Conservation (phyloP, 2,329 filamentous ascomycete species). For the Aureobasidium musti region DNA sequence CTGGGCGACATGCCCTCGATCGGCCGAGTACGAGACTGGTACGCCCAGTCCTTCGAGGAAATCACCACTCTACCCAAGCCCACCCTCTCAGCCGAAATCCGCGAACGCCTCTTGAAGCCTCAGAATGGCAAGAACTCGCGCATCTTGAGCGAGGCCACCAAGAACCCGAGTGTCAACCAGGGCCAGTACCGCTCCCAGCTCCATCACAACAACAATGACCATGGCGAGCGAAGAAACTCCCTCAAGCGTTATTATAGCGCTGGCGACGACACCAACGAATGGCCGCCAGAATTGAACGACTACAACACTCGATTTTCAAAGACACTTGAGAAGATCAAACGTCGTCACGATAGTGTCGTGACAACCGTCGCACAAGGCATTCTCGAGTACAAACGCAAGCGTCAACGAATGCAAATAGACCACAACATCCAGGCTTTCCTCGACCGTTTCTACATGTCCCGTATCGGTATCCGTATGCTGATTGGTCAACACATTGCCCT, state of each 20-base stretch:
- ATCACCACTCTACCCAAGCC: constrained; percentile 85
- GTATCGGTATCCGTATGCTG: constrained; percentile 98
- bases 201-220: constrained; percentile 53
- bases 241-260: constrained; percentile 76
- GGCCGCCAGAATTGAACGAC: constrained; percentile 90
- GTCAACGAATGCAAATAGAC: constrained; percentile 97
- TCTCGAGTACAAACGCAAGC: constrained; percentile 93
- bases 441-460: constrained; percentile 99
- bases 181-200: constrained; percentile 72
- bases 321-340: constrained; percentile 89
- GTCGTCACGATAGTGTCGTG: constrained; percentile 93
- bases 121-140: constrained; percentile 60
- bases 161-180: constrained; percentile 84
- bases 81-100: constrained; percentile 71
- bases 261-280: constrained; percentile 82
- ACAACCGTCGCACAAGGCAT: constrained; percentile 98
- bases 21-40: constrained; percentile 93
- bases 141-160: constrained; percentile 77
- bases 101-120: constrained; percentile 74
- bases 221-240: constrained; percentile 51
- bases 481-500: constrained; percentile 98
- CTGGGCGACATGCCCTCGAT: constrained; percentile 98
- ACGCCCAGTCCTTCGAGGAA: constrained; percentile 99
- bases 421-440: constrained; percentile 96
- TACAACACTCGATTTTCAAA: constrained; percentile 92